Base-by-base conservation (phyloP, 2,329 filamentous ascomycete species). In the Pyrenophora tritici-repentis region DNA sequence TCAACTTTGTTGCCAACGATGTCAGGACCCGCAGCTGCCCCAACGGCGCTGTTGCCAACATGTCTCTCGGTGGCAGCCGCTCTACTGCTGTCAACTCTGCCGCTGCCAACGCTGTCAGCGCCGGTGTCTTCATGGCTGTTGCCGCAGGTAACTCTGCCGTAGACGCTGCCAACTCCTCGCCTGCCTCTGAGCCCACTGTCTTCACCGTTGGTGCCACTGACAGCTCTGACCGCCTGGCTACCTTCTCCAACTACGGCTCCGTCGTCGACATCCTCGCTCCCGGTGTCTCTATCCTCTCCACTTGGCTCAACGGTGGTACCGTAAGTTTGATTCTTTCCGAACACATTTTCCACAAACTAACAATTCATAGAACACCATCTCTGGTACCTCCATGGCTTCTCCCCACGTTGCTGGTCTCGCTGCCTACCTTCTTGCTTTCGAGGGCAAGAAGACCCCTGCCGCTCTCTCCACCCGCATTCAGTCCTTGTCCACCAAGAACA, bases 361-460 rank as follows among this genome's bases (percentile, higher is more conserved):
- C 31, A 29, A 34, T 13, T 29, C 22, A 13, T 43, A 81, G 76
- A 77, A 76, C 59, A 76, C 73, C 52, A 81, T 86, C 63, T 82
- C 79, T 16, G 86, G 85, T 43, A 88, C 86, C 17, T 84, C 80
- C 46, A 87, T 87, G 85, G 86, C 87, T 42, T 81, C 82, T 32
- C 87, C 87, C 13, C 87, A 90, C 69, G 79, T 90, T 53, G 81
- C 84, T 43, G 87, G 87, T 58, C 79, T 90, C n/a, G 85, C 81
- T 33, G 86, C 86, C 41, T 90, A 89, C 74, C 76, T 90, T 41
- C 84, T 89, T 76, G 68, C 67, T 14, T 71, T 82, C 32, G 76
- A 81, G 57, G 73, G 73, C 35, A 67, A 75, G 51, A 69, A 53
- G 41, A 75, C 73, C n/a, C 79, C 82, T 0, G 68, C 75, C 44